Percentiles rank a stretch among this genome's conserved stretches.
phyloP scores from a whole-genome alignment of 2,329 filamentous ascomycete genomes.

The Podosphaera leucotricha region DNA sequence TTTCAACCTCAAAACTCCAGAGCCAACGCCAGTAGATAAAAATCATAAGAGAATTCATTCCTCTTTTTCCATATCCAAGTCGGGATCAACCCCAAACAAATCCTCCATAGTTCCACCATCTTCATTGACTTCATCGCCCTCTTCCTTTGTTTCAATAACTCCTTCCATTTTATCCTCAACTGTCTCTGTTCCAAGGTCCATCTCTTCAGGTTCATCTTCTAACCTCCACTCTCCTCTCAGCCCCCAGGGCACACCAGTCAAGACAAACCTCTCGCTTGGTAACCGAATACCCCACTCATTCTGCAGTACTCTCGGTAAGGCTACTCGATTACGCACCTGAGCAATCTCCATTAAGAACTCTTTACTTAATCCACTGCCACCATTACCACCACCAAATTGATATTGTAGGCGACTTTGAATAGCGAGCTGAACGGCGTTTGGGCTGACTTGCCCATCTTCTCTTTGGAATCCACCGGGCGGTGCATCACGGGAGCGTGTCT shows the following conservation, averaged over 20 bases:
- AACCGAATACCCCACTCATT: slow-evolving; percentile 45
- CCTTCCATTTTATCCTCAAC: not conserved
- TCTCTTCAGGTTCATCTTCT: slow-evolving; percentile 24
- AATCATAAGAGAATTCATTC: not conserved
- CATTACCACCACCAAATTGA: slow-evolving; percentile 35
- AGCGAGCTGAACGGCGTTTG: slow-evolving; percentile 48
- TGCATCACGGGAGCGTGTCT: slow-evolving; percentile 15
- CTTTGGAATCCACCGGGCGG: slow-evolving; percentile 13
- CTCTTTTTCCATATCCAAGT: slow-evolving; percentile 1
- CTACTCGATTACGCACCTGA: slow-evolving; percentile 41
- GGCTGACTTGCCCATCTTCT: slow-evolving; percentile 24
- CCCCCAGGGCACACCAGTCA: slow-evolving; percentile 42
- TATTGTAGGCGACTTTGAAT: slow-evolving; percentile 44
- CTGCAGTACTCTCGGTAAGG: slow-evolving; percentile 35
- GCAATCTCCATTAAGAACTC: slow-evolving; percentile 61
- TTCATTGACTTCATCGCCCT: slow-evolving; percentile 1
- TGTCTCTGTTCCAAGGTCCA: slow-evolving; percentile 29
- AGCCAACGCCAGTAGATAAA: too few relatives aligned
- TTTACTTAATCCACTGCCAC: slow-evolving; percentile 35
- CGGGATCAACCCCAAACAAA: slow-evolving; percentile 2
- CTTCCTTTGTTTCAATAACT: not conserved
- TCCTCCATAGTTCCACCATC: slow-evolving; percentile 2
- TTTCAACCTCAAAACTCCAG: too few relatives aligned
- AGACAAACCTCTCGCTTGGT: slow-evolving; percentile 43
- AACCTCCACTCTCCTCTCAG: slow-evolving; percentile 26